phyloP scores from a whole-genome alignment of 352 stramenopile species.

The Globisporangium middletonii region DNA sequence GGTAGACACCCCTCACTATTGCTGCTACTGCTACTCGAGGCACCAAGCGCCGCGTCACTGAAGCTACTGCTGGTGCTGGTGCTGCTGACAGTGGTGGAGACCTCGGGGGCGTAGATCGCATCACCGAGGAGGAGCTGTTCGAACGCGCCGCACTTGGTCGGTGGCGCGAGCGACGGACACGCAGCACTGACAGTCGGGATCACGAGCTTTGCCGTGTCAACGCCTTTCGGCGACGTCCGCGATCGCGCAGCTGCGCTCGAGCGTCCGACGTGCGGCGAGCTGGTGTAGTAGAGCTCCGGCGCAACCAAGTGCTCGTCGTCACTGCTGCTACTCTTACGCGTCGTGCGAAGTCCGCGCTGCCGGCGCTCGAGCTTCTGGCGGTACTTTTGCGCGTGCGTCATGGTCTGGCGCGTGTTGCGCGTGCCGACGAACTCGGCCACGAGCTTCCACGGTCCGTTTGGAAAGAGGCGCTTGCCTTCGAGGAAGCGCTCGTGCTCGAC shows the following conservation, averaged over 20 bases:
- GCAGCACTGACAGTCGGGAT: background rate
- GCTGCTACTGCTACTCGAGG: background rate
- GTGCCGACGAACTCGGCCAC: constrained; percentile 39
- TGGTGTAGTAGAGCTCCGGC: constrained; percentile 7
- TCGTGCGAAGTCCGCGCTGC: constrained; percentile 19
- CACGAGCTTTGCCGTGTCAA: constrained; percentile 1
- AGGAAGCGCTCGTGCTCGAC: constrained; percentile 41
- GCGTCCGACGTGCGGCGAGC: background rate
- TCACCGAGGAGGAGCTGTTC: constrained; percentile 12
- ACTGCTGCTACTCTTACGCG: constrained; percentile 5
- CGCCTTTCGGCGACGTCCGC: background rate
- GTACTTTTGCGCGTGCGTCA: constrained; percentile 84
- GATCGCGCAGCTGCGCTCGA: background rate
- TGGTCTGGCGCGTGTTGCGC: constrained; percentile 90
- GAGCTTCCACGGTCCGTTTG: constrained; percentile 47
- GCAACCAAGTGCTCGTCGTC: constrained; percentile 7
- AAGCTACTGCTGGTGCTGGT: background rate
- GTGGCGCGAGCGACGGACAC: background rate
- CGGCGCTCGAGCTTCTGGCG: constrained; percentile 60
- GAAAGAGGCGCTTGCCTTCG: constrained; percentile 33
- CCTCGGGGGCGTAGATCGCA: background rate
- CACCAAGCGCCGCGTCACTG: background rate
- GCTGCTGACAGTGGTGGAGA: background rate
- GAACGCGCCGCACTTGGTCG: constrained; percentile 1
- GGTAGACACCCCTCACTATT: background rate